These are phyloP conservation scores for Beauveria scarabaeidicola DNA, from an alignment of 2,329 filamentous ascomycete species.

Conservation along the genomic window DNA sequence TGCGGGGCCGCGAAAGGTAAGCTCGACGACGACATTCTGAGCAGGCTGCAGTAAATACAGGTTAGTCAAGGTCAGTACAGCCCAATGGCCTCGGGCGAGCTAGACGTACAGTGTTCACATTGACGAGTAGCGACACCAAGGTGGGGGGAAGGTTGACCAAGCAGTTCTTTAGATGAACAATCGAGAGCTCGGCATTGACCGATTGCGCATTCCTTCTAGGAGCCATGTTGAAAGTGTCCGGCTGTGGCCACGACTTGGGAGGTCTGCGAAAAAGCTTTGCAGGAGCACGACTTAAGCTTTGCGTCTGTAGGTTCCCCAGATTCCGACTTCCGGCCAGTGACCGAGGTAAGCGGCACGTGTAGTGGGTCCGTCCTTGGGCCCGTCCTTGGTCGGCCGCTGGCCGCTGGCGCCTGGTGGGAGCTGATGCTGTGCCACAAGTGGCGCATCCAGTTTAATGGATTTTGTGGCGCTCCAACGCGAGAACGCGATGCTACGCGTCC, in stretches of 20 bases:
- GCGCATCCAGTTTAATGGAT: conserved; percentile 19
- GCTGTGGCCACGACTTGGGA: neutral
- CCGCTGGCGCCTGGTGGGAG: neutral
- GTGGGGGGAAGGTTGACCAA: conserved; percentile 85
- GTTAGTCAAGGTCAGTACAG: conserved; percentile 3
- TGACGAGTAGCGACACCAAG: conserved; percentile 75
- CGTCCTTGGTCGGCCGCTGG: neutral
- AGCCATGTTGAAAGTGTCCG: conserved; percentile 29
- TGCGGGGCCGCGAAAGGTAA: conserved; percentile 57
- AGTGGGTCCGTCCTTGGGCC: conserved; percentile 16
- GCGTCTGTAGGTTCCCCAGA: conserved; percentile 1
- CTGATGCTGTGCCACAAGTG: conserved; percentile 11
- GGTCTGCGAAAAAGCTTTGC: neutral
- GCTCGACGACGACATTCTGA: conserved; percentile 93
- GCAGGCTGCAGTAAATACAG: conserved; percentile 52
- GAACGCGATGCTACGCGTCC: conserved; percentile 29
- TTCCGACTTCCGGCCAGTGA: conserved; percentile 15
- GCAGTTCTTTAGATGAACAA: conserved; percentile 87
- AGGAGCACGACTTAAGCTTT: neutral
- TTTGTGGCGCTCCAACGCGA: conserved; percentile 20
- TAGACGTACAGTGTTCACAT: conserved; percentile 74
- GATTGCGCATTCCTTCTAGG: conserved; percentile 49
- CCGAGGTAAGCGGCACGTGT: conserved; percentile 30
- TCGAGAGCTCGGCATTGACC: conserved; percentile 71
- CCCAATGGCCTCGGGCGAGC: neutral